phyloP scores from a whole-genome alignment of 2,329 filamentous ascomycete species.

The Pseudocercospora vitis region DNA sequence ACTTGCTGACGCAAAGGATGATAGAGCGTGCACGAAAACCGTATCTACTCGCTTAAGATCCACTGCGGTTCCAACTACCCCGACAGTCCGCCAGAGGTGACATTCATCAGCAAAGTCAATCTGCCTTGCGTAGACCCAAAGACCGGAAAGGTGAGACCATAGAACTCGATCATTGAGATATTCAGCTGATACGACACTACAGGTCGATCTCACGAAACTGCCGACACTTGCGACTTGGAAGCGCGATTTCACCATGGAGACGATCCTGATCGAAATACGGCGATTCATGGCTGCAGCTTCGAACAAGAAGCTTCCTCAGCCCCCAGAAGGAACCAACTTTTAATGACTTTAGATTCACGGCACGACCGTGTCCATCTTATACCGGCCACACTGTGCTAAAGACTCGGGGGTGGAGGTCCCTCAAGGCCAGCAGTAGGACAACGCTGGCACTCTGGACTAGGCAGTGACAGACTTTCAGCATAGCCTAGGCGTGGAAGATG shows the following conservation, averaged over 20 bases:
- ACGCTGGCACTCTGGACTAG: background rate
- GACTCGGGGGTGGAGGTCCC: no score
- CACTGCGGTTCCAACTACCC: constrained; percentile 90
- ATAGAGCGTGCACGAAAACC: constrained; percentile 94
- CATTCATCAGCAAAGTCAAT: constrained; percentile 93
- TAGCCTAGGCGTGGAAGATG: constrained; percentile 16
- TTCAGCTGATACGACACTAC: constrained; percentile 15
- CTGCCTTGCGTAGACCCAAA: constrained; percentile 85
- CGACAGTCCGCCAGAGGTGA: constrained; percentile 81
- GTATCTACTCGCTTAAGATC: constrained; percentile 97
- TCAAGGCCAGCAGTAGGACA: background rate
- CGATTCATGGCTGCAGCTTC: constrained; percentile 90
- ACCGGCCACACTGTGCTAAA: no score
- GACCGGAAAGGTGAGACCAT: constrained; percentile 65
- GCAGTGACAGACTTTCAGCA: constrained; percentile 11
- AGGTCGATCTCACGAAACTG: constrained; percentile 81
- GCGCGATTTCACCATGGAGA: constrained; percentile 92
- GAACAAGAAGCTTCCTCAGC: constrained; percentile 95
- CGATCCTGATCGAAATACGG: constrained; percentile 76
- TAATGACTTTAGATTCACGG: constrained; percentile 17
- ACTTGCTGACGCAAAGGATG: constrained; percentile 1
- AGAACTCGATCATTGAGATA: no score
- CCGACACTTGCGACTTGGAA: constrained; percentile 89
- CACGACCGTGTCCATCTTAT: background rate
- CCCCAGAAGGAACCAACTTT: constrained; percentile 73